A percentile compares a stretch with the other conserved stretches of the same genome.
phyloP scores from a whole-genome alignment of 2,329 filamentous ascomycete species.

The Sclerotinia sclerotiorum region DNA sequence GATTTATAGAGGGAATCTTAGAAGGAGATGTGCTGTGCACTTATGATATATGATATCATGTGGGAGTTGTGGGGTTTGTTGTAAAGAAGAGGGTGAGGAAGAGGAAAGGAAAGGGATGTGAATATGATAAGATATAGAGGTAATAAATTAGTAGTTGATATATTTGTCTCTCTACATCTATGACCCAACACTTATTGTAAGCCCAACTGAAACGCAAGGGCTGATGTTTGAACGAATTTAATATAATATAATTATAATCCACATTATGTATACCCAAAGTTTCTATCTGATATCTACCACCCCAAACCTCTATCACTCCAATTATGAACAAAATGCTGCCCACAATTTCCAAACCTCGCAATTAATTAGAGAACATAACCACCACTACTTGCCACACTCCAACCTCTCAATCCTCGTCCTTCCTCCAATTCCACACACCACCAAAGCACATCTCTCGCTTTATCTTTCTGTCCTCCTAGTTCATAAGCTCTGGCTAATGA shows the following conservation, averaged over 20 bases:
- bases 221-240: too few species aligned
- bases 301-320: not conserved
- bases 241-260: not conserved
- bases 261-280: not conserved
- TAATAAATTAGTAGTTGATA: not conserved
- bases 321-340: not conserved
- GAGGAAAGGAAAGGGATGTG: not conserved
- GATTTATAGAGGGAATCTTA: too few species aligned
- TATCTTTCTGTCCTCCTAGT: slow-evolving; percentile 78
- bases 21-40: not conserved
- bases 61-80: too few species aligned
- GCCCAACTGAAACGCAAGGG: not conserved
- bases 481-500: slow-evolving; percentile 84
- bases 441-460: slow-evolving; percentile 91
- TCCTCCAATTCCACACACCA: slow-evolving; percentile 98
- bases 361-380: slow-evolving; percentile 40
- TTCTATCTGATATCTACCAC: slow-evolving; percentile 7
- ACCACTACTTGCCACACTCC: slow-evolving; percentile 69
- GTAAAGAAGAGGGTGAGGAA: too few species aligned
- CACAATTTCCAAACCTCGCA: not conserved
- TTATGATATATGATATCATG: too few species aligned
- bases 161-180: not conserved
- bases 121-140: too few species aligned
- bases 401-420: slow-evolving; percentile 72
- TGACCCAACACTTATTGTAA: not conserved